A percentile compares a stretch with the other conserved stretches of the same genome.
These are phyloP conservation scores for Globisporangium lucens DNA, from an alignment of 352 stramenopile genomes.

Conservation along the genomic window DNA sequence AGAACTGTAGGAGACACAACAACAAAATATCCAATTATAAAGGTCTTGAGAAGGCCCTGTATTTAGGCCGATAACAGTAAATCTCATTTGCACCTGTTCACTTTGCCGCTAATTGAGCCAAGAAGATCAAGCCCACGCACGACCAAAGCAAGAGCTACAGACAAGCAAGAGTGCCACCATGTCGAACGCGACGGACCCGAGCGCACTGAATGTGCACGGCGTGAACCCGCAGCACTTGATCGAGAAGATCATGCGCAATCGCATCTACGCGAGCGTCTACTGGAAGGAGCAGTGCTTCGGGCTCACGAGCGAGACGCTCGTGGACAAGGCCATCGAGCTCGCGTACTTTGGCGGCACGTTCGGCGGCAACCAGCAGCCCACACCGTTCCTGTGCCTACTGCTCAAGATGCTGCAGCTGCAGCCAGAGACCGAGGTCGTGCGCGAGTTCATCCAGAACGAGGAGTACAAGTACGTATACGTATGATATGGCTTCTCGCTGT, in stretches of 20 bases:
- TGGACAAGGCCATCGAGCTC: conserved; percentile 96
- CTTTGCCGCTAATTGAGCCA: background rate
- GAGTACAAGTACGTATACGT: conserved; percentile 91
- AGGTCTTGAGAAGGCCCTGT: background rate
- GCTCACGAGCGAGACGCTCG: conserved; percentile 93
- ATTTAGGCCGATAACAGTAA: background rate
- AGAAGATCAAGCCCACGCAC: background rate
- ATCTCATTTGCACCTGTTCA: background rate
- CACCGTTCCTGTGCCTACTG: conserved; percentile 96
- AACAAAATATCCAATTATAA: no score
- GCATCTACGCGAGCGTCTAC: conserved; percentile 94
- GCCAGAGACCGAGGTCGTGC: conserved; percentile 94
- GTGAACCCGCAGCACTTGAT: conserved; percentile 98
- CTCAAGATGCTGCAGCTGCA: conserved; percentile 99
- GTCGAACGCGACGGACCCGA: conserved; percentile 91
- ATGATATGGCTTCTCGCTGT: background rate
- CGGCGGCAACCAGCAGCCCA: conserved; percentile 94
- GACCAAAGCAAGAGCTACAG: background rate
- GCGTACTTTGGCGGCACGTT: conserved; percentile 92
- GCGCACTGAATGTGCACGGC: conserved; percentile 91
- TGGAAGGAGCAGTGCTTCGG: conserved; percentile 99
- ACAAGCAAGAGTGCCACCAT: conserved; percentile 14
- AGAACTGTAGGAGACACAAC: conserved; percentile 1
- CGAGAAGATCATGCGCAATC: conserved; percentile 98
- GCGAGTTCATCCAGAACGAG: conserved; percentile 94